Conservation (phyloP, 768 basidiomycete species). For the Amyloporia xantha region DNA sequence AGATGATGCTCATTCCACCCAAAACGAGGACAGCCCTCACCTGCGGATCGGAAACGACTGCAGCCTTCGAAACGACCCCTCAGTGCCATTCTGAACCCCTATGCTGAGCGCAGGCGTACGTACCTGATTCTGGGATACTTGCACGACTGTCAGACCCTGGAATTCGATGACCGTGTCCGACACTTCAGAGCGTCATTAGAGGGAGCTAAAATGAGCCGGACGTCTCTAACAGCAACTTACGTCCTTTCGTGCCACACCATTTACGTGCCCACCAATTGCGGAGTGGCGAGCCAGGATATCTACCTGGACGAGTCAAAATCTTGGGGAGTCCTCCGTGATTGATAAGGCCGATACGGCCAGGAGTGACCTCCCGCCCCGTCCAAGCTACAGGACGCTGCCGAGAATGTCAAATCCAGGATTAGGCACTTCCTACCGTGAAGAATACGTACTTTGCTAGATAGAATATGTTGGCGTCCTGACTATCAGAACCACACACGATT, state of each 20-base stretch:
- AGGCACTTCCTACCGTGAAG: no score
- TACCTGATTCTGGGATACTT: conserved; percentile 79
- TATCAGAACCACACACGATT: conserved; percentile 21
- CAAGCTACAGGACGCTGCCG: conserved; percentile 54
- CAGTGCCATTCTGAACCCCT: no score
- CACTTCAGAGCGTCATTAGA: conserved; percentile 33
- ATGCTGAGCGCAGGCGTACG: no score
- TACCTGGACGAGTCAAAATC: conserved; percentile 64
- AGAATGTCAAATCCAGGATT: no score
- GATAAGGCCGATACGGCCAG: conserved; percentile 67
- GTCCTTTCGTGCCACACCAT: conserved; percentile 63
- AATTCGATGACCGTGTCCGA: conserved; percentile 81
- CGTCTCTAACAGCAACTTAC: conserved; percentile 34
- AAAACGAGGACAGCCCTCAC: conserved; percentile 19
- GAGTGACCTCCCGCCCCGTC: conserved; percentile 65
- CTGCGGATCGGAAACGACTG: conserved; percentile 70
- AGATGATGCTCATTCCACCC: no score
- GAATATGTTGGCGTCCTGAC: conserved; percentile 48
- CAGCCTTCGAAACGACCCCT: conserved; percentile 31
- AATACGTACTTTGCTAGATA: conserved; percentile 53
- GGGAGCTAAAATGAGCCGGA: background rate
- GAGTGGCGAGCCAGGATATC: conserved; percentile 70
- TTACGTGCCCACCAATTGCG: conserved; percentile 81
- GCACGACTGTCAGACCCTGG: conserved; percentile 74
- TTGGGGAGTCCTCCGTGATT: conserved; percentile 82